Conservation (phyloP, 2,329 filamentous ascomycete species). For the Epichloe festucae region DNA sequence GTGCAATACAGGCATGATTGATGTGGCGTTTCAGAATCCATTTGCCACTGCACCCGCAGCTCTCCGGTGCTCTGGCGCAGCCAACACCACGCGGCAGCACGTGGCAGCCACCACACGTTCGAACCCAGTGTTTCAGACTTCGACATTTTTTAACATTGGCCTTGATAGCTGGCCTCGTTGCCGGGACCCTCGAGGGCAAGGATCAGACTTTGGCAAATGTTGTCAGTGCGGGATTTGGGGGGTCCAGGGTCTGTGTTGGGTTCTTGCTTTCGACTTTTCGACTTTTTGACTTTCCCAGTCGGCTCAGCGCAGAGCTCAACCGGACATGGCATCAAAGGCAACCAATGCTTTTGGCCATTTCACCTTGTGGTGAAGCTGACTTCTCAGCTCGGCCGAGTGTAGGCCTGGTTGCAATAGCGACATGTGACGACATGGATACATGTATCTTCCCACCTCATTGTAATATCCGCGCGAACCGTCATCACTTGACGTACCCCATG, state of each 20-base stretch:
- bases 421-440: too few relatives aligned
- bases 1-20: neutral
- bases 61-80: neutral
- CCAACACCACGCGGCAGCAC: neutral
- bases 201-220: neutral
- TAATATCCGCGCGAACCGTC: too few relatives aligned
- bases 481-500: too few relatives aligned
- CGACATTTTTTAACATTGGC: neutral
- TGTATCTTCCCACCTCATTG: too few relatives aligned
- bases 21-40: neutral
- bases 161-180: too few relatives aligned
- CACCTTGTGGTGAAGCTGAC: too few relatives aligned
- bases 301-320: neutral
- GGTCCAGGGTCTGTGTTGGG: too few relatives aligned
- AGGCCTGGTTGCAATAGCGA: too few relatives aligned
- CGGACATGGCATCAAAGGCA: neutral
- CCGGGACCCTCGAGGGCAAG: neutral
- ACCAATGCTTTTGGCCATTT: too few relatives aligned
- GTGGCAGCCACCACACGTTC: conserved; percentile 1
- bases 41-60: neutral
- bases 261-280: neutral
- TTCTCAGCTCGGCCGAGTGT: neutral
- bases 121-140: neutral
- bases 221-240: neutral
- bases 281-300: neutral